These are phyloP conservation scores for Parasitella parasitica DNA, from an alignment of 371 early-diverging fungal species.

Conservation along the genomic window DNA sequence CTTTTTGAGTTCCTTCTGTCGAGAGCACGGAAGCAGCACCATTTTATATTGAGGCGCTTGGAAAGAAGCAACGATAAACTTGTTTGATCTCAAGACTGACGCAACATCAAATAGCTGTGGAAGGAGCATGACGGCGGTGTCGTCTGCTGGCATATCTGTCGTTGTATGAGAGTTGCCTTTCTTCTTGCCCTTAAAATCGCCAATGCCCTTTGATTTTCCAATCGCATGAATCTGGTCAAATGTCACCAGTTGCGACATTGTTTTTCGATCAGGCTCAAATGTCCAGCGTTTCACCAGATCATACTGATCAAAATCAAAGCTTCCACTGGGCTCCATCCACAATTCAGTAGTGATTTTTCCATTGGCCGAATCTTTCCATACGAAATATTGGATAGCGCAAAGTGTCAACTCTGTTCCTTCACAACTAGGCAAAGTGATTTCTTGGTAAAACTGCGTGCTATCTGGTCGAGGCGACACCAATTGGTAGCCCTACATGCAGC, in stretches of 20 bases:
- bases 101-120: constrained; percentile 50
- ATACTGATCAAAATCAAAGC: constrained; percentile 29
- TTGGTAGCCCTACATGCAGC: constrained; percentile 29
- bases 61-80: constrained; percentile 48
- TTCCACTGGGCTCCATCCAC: constrained; percentile 73
- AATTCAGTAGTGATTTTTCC: constrained; percentile 70
- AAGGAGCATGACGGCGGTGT: constrained; percentile 29
- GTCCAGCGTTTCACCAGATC: constrained; percentile 52
- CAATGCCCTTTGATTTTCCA: constrained; percentile 45
- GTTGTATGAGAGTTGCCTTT: background rate
- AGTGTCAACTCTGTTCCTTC: constrained; percentile 24
- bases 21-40: background rate
- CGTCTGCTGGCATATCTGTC: background rate
- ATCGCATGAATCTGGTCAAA: constrained; percentile 76
- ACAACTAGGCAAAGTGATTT: constrained; percentile 32
- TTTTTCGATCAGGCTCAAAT: constrained; percentile 56
- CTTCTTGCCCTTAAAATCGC: constrained; percentile 28
- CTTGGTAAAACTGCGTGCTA: constrained; percentile 70
- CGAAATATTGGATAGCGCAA: constrained; percentile 67
- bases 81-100: constrained; percentile 46
- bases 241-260: constrained; percentile 68
- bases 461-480: constrained; percentile 59
- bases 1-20: background rate
- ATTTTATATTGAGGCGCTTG: constrained; percentile 34
- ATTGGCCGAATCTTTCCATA: constrained; percentile 60